Base-by-base conservation (phyloP, 2,329 filamentous ascomycete species). In the Exophiala sp. region DNA sequence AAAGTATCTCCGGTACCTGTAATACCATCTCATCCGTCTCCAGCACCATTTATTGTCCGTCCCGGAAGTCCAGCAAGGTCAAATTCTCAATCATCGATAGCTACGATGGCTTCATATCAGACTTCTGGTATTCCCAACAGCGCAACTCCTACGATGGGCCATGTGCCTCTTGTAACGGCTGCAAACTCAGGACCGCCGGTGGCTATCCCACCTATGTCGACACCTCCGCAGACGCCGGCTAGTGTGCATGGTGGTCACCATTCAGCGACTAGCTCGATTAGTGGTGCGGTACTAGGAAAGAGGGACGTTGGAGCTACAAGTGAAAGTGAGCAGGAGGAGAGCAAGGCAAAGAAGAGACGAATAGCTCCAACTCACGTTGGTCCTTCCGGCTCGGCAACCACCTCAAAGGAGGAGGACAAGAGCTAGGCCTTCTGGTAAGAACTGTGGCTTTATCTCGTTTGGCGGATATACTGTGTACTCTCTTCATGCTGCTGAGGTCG, bases 181-280 rank as follows among this genome's bases (percentile, higher is more conserved):
- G 76, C 87, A 8, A 87, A 86, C 59, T 88, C 87, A 4, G 66
- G 68, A 5, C 72, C 72, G 47, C 69, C 68, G 8, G 60, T 71
- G n/a, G 71, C 71, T 3, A 74, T 95, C 40, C 88, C 91, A 0
- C 55, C 62, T 14, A 83, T 95, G 64, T 89, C 88, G 35, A 96
- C 92, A 6, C 92, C 94, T 2, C 94, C 92, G 1, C 88, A 95
- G 69, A 97, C 92, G 2, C 92, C 92, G 5, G 74, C 81, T 54
- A 71, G 74, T 32, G 68, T 71, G 3, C 70, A 67, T 20, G 68
- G 70, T 52, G 58, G 62, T 10, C 54, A 59, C 5, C 79, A 83
- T 47, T 83, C 81, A 63, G 78, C 81, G 4, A 75, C 77, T 41
- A 80, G 75, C 60, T 75, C 75, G n/a, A 70, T 76, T 24, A 78